A percentile compares a stretch with the other conserved stretches of the same genome.
Evolutionary conservation across 164 flowering plant genomes (phyloP).

Genomic region (Piper betle): DNA sequence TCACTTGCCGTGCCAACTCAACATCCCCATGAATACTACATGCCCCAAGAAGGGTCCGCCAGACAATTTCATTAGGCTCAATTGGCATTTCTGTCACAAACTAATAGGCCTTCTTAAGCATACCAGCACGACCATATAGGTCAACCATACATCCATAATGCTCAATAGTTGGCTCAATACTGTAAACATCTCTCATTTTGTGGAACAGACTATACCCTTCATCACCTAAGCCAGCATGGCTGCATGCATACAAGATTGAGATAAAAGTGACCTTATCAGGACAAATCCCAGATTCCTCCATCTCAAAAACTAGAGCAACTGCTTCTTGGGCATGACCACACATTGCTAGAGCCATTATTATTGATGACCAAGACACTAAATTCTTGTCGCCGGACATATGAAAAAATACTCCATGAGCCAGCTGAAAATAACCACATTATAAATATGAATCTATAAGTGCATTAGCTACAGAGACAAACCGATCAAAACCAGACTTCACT

Average conservation of each 20-base stretch:
- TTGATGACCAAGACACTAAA: conserved; percentile 52
- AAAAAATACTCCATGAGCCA: conserved; percentile 46
- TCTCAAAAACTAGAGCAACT: conserved; percentile 27
- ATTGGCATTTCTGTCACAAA: conserved; percentile 43
- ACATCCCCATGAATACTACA: conserved; percentile 56
- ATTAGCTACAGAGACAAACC: conserved; percentile 37
- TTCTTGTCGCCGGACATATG: conserved; percentile 28
- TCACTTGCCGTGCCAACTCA: conserved; percentile 38
- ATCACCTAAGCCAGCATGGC: conserved; percentile 54
- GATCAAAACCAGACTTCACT: conserved; percentile 35
- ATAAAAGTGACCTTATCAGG: conserved; percentile 52
- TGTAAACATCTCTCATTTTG: conserved; percentile 31
- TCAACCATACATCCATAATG: conserved; percentile 83
- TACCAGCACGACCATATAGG: conserved; percentile 54
- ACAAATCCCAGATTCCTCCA: conserved; percentile 34
- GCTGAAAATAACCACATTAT: conserved; percentile 41
- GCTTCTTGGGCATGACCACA: conserved; percentile 59
- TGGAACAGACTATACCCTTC: conserved; percentile 28
- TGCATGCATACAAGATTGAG: conserved; percentile 59
- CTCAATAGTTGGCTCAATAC: conserved; percentile 40
- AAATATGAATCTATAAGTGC: conserved; percentile 54
- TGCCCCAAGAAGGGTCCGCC: conserved; percentile 74
- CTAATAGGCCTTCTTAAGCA: conserved; percentile 36
- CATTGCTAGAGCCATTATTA: conserved; percentile 59
- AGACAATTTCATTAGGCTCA: conserved; percentile 35